Percentiles rank a stretch among this genome's conserved stretches.
Conservation (phyloP, 192 early-diverging fungal species). For the Podila minutissima region DNA sequence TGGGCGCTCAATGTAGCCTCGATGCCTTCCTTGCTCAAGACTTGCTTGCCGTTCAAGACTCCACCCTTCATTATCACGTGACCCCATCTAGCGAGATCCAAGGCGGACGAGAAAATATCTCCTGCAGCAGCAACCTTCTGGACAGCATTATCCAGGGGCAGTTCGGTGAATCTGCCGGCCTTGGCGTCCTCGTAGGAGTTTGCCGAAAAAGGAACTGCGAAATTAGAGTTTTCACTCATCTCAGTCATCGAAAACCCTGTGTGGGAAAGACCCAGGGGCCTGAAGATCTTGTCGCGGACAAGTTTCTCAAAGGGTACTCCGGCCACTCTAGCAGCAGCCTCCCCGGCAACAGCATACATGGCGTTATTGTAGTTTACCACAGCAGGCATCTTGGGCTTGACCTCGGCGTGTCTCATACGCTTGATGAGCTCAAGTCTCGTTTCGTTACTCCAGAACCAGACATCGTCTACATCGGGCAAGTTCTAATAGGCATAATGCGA, state of each 20-base stretch:
- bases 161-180: neutral
- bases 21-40: constrained; percentile 6
- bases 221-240: constrained; percentile 16
- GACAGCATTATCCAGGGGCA: neutral
- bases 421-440: constrained; percentile 9
- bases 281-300: constrained; percentile 16
- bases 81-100: constrained; percentile 15
- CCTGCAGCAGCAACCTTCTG: constrained; percentile 6
- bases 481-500: too few relatives aligned
- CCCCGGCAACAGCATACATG: constrained; percentile 21
- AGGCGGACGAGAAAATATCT: constrained; percentile 16
- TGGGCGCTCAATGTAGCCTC: neutral
- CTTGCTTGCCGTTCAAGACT: constrained; percentile 13
- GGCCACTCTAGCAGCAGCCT: constrained; percentile 10
- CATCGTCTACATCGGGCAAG: too few relatives aligned
- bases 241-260: constrained; percentile 7
- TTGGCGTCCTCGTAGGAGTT: constrained; percentile 7
- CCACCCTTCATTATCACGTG: constrained; percentile 5
- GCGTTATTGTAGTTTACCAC: constrained; percentile 5
- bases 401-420: constrained; percentile 5
- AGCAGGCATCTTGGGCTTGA: neutral
- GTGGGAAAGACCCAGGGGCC: constrained; percentile 9
- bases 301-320: constrained; percentile 10
- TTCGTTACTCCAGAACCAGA: too few relatives aligned
- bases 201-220: neutral